Evolutionary conservation across 306 rosid species (phyloP), one percentile per base, ranked within the genome.

Genomic region (Trifolium pratense): DNA sequence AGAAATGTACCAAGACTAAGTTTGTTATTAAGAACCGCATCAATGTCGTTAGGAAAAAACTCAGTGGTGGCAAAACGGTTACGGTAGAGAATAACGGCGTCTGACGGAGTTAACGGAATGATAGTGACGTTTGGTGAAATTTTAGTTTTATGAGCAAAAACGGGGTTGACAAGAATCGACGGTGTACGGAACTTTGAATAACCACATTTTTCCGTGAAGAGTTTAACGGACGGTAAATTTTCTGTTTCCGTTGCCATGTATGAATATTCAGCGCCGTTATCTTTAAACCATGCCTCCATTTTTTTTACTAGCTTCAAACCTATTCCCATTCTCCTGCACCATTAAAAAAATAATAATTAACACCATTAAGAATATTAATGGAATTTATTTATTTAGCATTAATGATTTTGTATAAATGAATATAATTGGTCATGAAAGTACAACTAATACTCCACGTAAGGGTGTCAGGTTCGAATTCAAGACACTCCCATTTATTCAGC

Each of bases 41-140:
- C 99, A 66, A 94, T 86, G 82, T 94, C 99, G 39, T 92, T 95
- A 5, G 99, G 99, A 80, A 91, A 94, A 61, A 94, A 94, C 78
- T 94, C 99, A 15, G 85, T 86, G 61, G 96, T 94, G 74, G 97
- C 45, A 76, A 88, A 91, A 0, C 92, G 91, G 18, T 75, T 52
- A 53, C 96, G 96, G 81, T 94, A 94, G 63, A 94, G 83, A 2
- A 48, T 5, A 77, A 89, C 95, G 2, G 99, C 96, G 26, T 94
- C 92, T 12, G 78, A 53, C 15, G 90, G 81, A 14, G 65, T 8
- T 36, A 94, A 91, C 0, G n/a, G 64, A 18, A 94, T 80, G 81
- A 94, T 52, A 2, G 75, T 73, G 68, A 86, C 95, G 4, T 73
- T 74, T 5, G 66, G 5, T 0, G 93, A 82, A 11, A 89, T 61